Evolutionary conservation across 1,139 yeast genomes (phyloP).

Genomic region (Geotrichum macrosporum): DNA sequence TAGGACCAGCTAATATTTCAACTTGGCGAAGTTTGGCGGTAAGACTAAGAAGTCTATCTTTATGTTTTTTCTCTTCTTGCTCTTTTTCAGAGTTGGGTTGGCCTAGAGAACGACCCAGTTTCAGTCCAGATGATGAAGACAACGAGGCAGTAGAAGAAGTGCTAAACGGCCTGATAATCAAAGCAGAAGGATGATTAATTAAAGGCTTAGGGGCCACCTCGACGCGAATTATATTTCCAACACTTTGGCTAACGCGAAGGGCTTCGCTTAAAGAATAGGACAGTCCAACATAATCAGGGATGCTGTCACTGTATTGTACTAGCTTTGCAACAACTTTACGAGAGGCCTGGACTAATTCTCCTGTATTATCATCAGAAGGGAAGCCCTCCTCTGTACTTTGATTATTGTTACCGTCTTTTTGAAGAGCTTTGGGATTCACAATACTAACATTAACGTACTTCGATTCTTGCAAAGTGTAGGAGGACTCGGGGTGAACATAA

Average conservation of each 20-base stretch:
- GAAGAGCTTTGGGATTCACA: slow-evolving; percentile 35
- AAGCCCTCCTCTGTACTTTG: slow-evolving; percentile 14
- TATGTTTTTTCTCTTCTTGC: slow-evolving; percentile 29
- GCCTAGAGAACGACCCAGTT: slow-evolving; percentile 30
- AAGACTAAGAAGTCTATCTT: slow-evolving; percentile 12
- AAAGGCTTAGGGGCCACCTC: slow-evolving; percentile 47
- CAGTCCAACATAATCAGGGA: slow-evolving; percentile 50
- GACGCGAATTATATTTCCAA: slow-evolving; percentile 55
- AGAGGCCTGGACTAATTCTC: slow-evolving; percentile 30
- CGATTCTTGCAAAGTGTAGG: slow-evolving; percentile 37
- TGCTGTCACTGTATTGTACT: slow-evolving; percentile 41
- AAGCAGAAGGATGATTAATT: slow-evolving; percentile 43
- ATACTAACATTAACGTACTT: slow-evolving; percentile 58
- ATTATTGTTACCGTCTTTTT: slow-evolving; percentile 12
- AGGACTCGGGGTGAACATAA: slow-evolving; percentile 44
- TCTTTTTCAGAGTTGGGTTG: slow-evolving; percentile 19
- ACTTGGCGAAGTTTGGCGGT: slow-evolving; percentile 14
- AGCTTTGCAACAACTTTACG: slow-evolving; percentile 54
- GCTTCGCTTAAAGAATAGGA: slow-evolving; percentile 57
- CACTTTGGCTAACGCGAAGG: slow-evolving; percentile 44
- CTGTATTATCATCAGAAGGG: slow-evolving; percentile 20
- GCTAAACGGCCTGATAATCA: slow-evolving; percentile 55
- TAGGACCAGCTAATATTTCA: slow-evolving; percentile 27
- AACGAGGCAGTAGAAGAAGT: slow-evolving; percentile 38
- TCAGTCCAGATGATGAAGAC: slow-evolving; percentile 26